phyloP scores from a whole-genome alignment of 495 filamentous ascomycete genomes.

The Penicilliopsis zonata region DNA sequence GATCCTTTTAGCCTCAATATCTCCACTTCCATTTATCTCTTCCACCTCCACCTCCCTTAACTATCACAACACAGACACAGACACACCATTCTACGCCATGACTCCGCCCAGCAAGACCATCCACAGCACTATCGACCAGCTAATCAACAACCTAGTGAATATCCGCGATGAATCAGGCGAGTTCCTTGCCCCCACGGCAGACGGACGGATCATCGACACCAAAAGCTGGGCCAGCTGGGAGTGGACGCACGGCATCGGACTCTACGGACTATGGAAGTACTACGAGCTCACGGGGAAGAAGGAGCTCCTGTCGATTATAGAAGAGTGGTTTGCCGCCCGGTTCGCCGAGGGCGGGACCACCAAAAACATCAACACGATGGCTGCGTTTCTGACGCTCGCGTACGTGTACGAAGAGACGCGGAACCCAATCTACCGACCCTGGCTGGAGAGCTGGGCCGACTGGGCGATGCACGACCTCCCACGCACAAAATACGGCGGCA shows the following conservation, averaged over 20 bases:
- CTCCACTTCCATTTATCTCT: too few relatives aligned
- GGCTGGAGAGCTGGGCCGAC: slow-evolving; percentile 64
- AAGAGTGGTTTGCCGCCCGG: slow-evolving; percentile 53
- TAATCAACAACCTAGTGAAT: slow-evolving; percentile 57
- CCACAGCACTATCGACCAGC: slow-evolving; percentile 41
- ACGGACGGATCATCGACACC: slow-evolving; percentile 65
- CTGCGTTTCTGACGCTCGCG: slow-evolving; percentile 57
- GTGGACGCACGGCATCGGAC: slow-evolving; percentile 69
- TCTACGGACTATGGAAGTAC: slow-evolving; percentile 71
- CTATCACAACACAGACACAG: too few relatives aligned
- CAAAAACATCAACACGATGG: slow-evolving; percentile 78
- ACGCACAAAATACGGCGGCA: slow-evolving; percentile 56
- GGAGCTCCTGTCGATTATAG: slow-evolving; percentile 42
- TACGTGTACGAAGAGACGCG: slow-evolving; percentile 56
- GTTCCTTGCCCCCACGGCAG: slow-evolving; percentile 51
- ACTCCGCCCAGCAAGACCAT: too few relatives aligned
- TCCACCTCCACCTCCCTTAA: too few relatives aligned
- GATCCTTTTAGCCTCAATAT: too few relatives aligned
- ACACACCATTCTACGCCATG: too few relatives aligned
- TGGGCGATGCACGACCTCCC: slow-evolving; percentile 64
- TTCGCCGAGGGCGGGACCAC: slow-evolving; percentile 57
- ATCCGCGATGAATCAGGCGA: slow-evolving; percentile 58
- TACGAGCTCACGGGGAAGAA: slow-evolving; percentile 48
- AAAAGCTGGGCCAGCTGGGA: slow-evolving; percentile 72
- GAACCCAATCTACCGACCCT: slow-evolving; percentile 48